Conservation (phyloP, 768 basidiomycete genomes). For the Pleurotus sapidus region DNA sequence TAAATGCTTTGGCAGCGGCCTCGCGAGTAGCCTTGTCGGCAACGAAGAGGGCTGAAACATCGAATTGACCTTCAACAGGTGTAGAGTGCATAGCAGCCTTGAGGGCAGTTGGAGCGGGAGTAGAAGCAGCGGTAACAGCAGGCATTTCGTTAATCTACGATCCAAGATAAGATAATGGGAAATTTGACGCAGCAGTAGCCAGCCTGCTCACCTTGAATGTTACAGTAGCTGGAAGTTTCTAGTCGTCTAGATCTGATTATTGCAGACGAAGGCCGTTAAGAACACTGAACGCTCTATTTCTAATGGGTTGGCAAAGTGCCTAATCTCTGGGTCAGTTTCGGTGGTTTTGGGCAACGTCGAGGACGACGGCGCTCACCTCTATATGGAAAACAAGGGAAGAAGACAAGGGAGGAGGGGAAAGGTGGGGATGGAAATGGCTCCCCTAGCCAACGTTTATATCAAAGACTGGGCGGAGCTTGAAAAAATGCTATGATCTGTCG, state of each 20-base stretch:
- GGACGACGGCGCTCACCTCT: slow-evolving; percentile 29
- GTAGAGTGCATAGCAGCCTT: slow-evolving; percentile 50
- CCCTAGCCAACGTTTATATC: slow-evolving; percentile 28
- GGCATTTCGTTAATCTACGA: slow-evolving; percentile 70
- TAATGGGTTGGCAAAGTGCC: slow-evolving; percentile 40
- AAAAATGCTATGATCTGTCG: slow-evolving; percentile 26
- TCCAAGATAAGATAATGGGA: slow-evolving; percentile 11
- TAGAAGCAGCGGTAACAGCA: slow-evolving; percentile 59
- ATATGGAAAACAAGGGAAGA: slow-evolving; percentile 27
- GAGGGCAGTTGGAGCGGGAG: slow-evolving; percentile 65
- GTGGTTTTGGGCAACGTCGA: slow-evolving; percentile 2
- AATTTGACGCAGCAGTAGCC: background rate
- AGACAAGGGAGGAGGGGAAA: slow-evolving; percentile 31
- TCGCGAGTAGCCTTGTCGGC: slow-evolving; percentile 83
- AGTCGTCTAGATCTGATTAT: slow-evolving; percentile 36
- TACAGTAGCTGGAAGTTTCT: slow-evolving; percentile 24
- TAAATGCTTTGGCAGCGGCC: slow-evolving; percentile 66
- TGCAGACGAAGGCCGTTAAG: slow-evolving; percentile 51
- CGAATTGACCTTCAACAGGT: slow-evolving; percentile 60
- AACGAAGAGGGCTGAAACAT: slow-evolving; percentile 75
- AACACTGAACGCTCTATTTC: slow-evolving; percentile 67
- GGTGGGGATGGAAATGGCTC: slow-evolving; percentile 19
- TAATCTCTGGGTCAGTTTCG: slow-evolving; percentile 12
- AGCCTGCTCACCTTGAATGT: slow-evolving; percentile 38
- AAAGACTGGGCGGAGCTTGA: slow-evolving; percentile 36